Percentiles rank a stretch among this genome's conserved stretches.
These are phyloP conservation scores for Solanum habrochaites DNA, from an alignment of 257 asterid species.

Conservation along the genomic window DNA sequence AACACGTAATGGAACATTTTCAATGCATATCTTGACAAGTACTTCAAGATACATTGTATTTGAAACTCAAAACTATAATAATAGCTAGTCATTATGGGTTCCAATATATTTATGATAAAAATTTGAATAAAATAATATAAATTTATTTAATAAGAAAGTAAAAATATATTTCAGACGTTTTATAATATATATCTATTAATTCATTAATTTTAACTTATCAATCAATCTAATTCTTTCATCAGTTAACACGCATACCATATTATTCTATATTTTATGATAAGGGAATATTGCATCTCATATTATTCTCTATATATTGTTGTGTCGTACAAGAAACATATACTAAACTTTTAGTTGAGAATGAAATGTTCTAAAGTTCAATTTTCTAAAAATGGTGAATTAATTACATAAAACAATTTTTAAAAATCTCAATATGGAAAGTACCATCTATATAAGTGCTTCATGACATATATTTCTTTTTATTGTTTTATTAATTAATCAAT, in stretches of 20 bases:
- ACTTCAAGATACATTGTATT: neutral
- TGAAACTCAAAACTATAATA: neutral
- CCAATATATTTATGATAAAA: neutral
- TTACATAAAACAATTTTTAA: neutral
- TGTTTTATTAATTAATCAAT: neutral
- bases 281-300: neutral
- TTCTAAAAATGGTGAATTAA: neutral
- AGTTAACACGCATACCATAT: neutral
- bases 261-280: neutral
- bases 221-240: neutral
- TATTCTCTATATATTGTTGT: neutral
- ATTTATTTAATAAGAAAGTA: no score
- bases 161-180: neutral
- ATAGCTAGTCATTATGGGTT: neutral
- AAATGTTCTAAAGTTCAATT: neutral
- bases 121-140: no score
- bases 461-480: neutral
- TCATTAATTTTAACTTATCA: neutral
- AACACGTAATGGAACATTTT: neutral
- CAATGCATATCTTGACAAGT: neutral
- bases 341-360: neutral
- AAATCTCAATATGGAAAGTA: neutral
- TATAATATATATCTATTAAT: fast-evolving
- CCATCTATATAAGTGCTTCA: neutral
- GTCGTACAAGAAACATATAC: neutral